Conservation (phyloP, 2,329 filamentous ascomycete species). For the Stenocarpella maydis region DNA sequence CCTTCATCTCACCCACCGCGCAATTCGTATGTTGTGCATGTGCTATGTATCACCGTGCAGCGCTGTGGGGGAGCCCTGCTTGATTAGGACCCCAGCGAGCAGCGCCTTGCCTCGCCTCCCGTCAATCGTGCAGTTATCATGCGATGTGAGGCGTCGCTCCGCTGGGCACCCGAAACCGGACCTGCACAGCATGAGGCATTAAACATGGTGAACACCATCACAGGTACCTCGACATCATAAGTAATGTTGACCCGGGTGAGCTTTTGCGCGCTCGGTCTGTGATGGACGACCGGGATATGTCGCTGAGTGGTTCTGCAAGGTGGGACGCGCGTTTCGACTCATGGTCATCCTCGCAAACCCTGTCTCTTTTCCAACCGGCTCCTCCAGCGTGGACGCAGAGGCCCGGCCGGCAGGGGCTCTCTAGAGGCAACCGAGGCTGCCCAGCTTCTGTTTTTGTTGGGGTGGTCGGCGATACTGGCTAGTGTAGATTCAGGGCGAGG, state of each 20-base stretch:
- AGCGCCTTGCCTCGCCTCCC: slow-evolving; percentile 15
- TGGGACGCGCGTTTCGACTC: background rate
- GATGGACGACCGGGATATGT: background rate
- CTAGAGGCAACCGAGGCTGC: background rate
- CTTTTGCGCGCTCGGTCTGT: background rate
- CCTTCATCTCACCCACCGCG: slow-evolving; percentile 1
- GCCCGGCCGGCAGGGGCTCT: background rate
- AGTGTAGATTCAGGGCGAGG: background rate
- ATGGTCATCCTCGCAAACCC: background rate
- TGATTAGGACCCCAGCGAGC: background rate
- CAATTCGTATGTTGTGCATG: background rate
- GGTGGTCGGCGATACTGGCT: background rate
- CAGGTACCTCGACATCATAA: background rate
- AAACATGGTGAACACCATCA: background rate
- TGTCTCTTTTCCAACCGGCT: background rate
- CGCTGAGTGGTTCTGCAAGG: background rate
- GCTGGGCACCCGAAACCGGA: slow-evolving; percentile 4
- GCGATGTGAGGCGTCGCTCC: slow-evolving; percentile 28
- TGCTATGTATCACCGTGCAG: slow-evolving; percentile 21
- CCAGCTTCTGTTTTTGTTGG: background rate
- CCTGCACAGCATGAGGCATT: background rate
- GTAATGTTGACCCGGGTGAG: background rate
- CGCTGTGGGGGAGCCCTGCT: slow-evolving; percentile 12
- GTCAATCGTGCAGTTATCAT: slow-evolving; percentile 31
- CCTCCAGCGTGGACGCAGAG: too few species aligned